phyloP scores from a whole-genome alignment of 495 filamentous ascomycete species.

The Talaromyces liani region DNA sequence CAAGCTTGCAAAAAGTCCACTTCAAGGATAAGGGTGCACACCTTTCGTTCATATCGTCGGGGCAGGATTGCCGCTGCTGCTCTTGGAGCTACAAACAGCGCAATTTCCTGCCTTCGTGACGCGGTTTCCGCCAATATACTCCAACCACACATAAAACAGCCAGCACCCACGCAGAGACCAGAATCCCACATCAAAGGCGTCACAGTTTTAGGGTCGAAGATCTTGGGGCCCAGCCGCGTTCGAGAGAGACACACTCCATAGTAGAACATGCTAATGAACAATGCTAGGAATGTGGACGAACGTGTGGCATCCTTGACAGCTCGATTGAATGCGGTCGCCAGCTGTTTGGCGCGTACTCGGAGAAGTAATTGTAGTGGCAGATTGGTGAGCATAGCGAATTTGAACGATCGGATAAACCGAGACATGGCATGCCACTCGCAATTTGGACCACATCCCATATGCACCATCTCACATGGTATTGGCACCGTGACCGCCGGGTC shows the following conservation, averaged over 20 bases:
- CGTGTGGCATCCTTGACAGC: conserved; percentile 56
- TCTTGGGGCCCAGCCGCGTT: conserved; percentile 66
- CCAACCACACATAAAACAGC: conserved; percentile 79
- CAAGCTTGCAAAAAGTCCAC: background rate
- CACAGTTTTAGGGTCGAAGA: conserved; percentile 48
- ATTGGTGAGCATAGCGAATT: conserved; percentile 71
- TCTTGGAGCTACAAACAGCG: conserved; percentile 78
- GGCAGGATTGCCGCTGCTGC: conserved; percentile 74
- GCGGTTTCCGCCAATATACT: conserved; percentile 70
- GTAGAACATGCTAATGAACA: conserved; percentile 79
- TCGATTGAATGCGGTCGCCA: conserved; percentile 23
- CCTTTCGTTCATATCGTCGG: conserved; percentile 58
- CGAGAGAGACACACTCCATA: conserved; percentile 81
- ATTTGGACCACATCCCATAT: conserved; percentile 67
- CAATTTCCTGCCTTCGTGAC: conserved; percentile 66
- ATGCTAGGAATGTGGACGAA: conserved; percentile 75
- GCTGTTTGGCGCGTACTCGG: conserved; percentile 48
- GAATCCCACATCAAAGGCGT: conserved; percentile 55
- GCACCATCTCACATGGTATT: conserved; percentile 83
- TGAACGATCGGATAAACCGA: conserved; percentile 65
- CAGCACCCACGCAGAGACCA: conserved; percentile 66
- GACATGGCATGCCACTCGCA: conserved; percentile 73
- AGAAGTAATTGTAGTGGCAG: conserved; percentile 68
- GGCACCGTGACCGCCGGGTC: conserved; percentile 68
- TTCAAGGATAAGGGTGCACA: conserved; percentile 28